Evolutionary conservation across 352 stramenopile species (phyloP).

Genomic region (Globisporangium mamillatum): DNA sequence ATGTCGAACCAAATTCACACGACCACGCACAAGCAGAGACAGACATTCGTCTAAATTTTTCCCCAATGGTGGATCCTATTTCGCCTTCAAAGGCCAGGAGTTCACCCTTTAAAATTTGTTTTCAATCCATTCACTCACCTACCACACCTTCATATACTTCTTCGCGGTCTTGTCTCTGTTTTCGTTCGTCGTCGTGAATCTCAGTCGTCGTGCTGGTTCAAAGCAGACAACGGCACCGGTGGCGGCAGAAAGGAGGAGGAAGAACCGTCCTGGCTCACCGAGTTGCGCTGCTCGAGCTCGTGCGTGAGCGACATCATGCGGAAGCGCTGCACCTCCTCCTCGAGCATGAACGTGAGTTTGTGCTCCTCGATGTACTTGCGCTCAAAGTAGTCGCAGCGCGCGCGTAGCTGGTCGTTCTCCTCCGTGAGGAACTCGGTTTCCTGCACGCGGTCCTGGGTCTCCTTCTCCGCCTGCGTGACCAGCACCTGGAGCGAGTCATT

Average conservation of each 20-base stretch:
- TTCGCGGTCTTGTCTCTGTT: background rate
- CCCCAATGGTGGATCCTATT: background rate
- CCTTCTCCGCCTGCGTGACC: conserved; percentile 56
- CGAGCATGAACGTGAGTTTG: conserved; percentile 53
- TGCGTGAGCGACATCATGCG: conserved; percentile 45
- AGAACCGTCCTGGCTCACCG: conserved; percentile 11
- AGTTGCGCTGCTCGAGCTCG: conserved; percentile 34
- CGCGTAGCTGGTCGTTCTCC: conserved; percentile 74
- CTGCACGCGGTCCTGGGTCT: conserved; percentile 54
- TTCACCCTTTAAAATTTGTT: background rate
- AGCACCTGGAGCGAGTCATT: conserved; percentile 70
- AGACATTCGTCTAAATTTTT: background rate
- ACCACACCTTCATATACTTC: background rate
- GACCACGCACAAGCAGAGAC: background rate
- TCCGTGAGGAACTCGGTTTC: conserved; percentile 74
- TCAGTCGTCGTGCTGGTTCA: background rate
- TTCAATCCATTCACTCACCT: background rate
- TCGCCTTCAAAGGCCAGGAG: background rate
- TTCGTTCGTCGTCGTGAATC: background rate
- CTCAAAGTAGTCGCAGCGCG: conserved; percentile 59
- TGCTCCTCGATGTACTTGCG: conserved; percentile 67
- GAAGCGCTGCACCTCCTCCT: conserved; percentile 64
- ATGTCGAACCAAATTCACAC: background rate
- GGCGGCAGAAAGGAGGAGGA: background rate
- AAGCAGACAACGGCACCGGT: background rate